phyloP scores from a whole-genome alignment of 345 rosid species.

The Diplotaxis tenuifolia region DNA sequence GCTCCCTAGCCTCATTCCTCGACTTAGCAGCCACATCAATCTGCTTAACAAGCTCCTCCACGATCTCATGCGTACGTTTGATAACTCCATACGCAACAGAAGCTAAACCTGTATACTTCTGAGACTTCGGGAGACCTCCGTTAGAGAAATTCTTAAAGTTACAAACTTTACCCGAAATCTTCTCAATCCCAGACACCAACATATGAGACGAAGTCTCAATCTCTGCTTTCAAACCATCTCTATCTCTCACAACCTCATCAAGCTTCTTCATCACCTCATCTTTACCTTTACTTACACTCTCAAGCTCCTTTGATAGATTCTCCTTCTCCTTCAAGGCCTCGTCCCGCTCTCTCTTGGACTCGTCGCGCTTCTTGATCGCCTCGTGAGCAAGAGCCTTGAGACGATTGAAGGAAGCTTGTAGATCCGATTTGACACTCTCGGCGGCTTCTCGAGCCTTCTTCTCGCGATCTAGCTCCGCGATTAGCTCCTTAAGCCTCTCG shows the following conservation, averaged over 20 bases:
- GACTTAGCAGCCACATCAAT: conserved; percentile 57
- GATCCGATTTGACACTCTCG: conserved; percentile 70
- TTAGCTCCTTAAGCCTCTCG: conserved; percentile 58
- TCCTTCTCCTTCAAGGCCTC: conserved; percentile 77
- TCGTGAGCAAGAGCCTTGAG: conserved; percentile 82
- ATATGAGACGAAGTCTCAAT: conserved; percentile 82
- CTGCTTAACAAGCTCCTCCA: conserved; percentile 90
- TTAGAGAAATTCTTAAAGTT: conserved; percentile 69
- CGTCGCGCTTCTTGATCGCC: conserved; percentile 83
- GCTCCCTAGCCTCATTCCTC: conserved; percentile 86
- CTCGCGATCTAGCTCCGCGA: conserved; percentile 88
- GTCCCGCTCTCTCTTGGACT: conserved; percentile 65
- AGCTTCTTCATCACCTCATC: conserved; percentile 62
- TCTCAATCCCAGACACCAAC: conserved; percentile 90
- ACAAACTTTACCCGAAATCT: conserved; percentile 84
- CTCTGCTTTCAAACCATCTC: conserved; percentile 68
- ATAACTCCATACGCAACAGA: conserved; percentile 86
- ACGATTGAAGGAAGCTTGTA: conserved; percentile 58
- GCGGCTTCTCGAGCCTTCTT: conserved; percentile 75
- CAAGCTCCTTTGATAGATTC: conserved; percentile 47
- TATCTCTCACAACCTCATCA: conserved; percentile 55
- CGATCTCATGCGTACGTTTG: conserved; percentile 89
- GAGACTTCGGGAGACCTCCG: conserved; percentile 77
- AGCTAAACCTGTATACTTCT: conserved; percentile 74
- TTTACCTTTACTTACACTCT: conserved; percentile 45